Evolutionary conservation across 441 rosid species (phyloP), one percentile per base, ranked within the genome.

Genomic region (Pelargonium citronellum): DNA sequence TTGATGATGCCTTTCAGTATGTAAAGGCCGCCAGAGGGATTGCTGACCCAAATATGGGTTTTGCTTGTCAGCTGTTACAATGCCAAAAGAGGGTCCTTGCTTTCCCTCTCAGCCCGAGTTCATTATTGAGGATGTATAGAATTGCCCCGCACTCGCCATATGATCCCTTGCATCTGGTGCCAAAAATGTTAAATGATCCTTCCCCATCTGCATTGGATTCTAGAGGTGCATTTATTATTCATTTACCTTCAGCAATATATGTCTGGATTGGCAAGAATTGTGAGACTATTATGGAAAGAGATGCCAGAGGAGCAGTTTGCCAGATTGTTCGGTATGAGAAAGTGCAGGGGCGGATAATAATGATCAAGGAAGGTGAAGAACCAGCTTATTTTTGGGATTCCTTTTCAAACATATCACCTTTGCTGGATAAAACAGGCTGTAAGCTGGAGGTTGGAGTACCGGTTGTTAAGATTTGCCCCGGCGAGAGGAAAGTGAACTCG

Each of bases 11-110:
- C 49, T 91, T 94, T 81, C 96, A 86, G 83, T 85, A 87, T 66
- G 99, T 94, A 65, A 94, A 94, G 86, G 89, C 94, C 22, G 97
- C 97, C 0, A 87, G 99, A 81, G 95, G 95, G 66, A 94, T 94
- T 67, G 96, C 97, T 43, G 97, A 94, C 80, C 99, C 99, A 20
- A 94, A 94, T 78, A 90, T 94, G 99, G 99, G 99, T 51, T 94
- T 94, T 75, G 97, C 99, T 74, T 94, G 97, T 80, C 99, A 94
- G 84, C 73, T 94, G 80, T 69, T 94, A 61, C 97, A 94, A 69
- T 94, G 97, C 81, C 99, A 94, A 67, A 94, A 94, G 81, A 87
- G 99, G 81, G 96, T 94, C 70, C 99, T 89, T 75, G 95, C 97
- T 3, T 83, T 89, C 74, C 99, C 99, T 6, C 89, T 94, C 67